Conservation (phyloP, 2,329 filamentous ascomycete genomes). For the Venturia effusa region DNA sequence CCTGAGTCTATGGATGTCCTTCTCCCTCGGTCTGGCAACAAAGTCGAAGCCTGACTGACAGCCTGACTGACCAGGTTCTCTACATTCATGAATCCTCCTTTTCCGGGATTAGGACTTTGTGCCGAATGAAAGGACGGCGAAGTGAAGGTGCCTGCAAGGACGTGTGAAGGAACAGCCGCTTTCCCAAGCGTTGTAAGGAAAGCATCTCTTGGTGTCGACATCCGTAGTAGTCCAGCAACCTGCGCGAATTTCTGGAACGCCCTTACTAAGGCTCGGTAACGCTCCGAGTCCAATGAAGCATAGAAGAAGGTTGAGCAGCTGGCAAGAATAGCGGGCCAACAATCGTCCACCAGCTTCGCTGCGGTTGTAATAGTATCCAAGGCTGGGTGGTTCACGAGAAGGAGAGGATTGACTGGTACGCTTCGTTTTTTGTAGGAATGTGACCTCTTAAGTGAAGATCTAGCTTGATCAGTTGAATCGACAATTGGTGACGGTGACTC, state of each 20-base stretch:
- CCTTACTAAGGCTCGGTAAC: slow-evolving; percentile 83
- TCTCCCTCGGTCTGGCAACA: slow-evolving; percentile 46
- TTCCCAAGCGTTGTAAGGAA: slow-evolving; percentile 92
- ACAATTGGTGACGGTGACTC: slow-evolving; percentile 8
- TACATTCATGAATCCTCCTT: slow-evolving; percentile 61
- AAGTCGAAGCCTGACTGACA: slow-evolving; percentile 27
- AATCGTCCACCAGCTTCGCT: slow-evolving; percentile 74
- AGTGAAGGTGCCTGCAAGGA: slow-evolving; percentile 30
- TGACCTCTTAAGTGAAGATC: slow-evolving; percentile 43
- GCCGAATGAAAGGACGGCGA: slow-evolving; percentile 16
- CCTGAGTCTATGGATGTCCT: slow-evolving; percentile 45
- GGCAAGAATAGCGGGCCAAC: slow-evolving; percentile 91
- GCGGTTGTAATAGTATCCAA: slow-evolving; percentile 63
- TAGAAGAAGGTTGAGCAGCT: slow-evolving; percentile 94
- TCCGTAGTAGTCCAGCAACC: slow-evolving; percentile 76
- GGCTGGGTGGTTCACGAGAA: slow-evolving; percentile 60
- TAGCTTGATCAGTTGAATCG: slow-evolving; percentile 5
- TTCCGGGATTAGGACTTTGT: slow-evolving; percentile 52
- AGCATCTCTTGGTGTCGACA: slow-evolving; percentile 80
- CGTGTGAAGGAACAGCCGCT: slow-evolving; percentile 77
- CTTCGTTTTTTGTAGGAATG: slow-evolving; percentile 64
- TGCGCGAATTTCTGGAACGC: slow-evolving; percentile 94
- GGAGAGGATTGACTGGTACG: slow-evolving; percentile 74
- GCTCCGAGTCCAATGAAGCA: slow-evolving; percentile 81
- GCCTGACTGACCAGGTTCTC: slow-evolving; percentile 43